These are phyloP conservation scores for Elsinoe perseae DNA, from an alignment of 2,329 filamentous ascomycete genomes.

Conservation along the genomic window DNA sequence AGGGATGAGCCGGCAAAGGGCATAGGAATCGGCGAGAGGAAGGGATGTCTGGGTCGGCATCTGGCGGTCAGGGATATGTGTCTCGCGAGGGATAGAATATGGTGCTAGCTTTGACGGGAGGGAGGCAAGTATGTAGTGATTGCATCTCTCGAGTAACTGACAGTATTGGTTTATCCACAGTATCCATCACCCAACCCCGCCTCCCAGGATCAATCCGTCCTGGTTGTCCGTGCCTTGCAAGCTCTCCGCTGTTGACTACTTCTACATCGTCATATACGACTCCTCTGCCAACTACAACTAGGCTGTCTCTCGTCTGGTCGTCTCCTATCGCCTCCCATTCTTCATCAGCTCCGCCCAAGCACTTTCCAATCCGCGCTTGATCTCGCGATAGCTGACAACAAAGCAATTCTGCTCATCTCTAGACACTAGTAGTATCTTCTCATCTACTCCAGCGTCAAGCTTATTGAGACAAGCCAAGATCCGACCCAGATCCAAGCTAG, in stretches of 20 bases:
- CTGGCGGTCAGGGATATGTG: slow-evolving; percentile 26
- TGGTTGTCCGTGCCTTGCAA: too few species aligned
- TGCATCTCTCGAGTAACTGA: not conserved
- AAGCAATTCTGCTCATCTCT: slow-evolving; percentile 86
- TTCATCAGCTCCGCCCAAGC: slow-evolving; percentile 53
- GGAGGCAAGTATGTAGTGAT: not conserved
- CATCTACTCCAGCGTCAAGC: slow-evolving; percentile 79
- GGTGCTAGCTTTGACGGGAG: slow-evolving; percentile 18
- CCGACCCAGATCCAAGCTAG: slow-evolving; percentile 79
- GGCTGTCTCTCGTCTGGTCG: not conserved
- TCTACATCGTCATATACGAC: too few species aligned
- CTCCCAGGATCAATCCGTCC: too few species aligned
- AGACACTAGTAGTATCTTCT: slow-evolving; percentile 77
- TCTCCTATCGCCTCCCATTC: slow-evolving; percentile 20
- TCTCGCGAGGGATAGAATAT: slow-evolving; percentile 28
- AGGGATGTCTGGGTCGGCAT: slow-evolving; percentile 24
- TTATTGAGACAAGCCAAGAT: slow-evolving; percentile 84
- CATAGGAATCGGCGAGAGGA: not conserved
- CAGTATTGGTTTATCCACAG: not conserved
- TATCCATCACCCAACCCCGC: not conserved
- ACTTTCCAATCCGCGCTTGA: slow-evolving; percentile 59
- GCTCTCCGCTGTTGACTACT: too few species aligned
- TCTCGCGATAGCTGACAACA: slow-evolving; percentile 80
- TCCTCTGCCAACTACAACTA: not conserved
- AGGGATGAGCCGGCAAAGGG: slow-evolving; percentile 16